These are phyloP conservation scores for Penicillium pancosmium DNA, from an alignment of 495 filamentous ascomycete genomes.

Conservation along the genomic window DNA sequence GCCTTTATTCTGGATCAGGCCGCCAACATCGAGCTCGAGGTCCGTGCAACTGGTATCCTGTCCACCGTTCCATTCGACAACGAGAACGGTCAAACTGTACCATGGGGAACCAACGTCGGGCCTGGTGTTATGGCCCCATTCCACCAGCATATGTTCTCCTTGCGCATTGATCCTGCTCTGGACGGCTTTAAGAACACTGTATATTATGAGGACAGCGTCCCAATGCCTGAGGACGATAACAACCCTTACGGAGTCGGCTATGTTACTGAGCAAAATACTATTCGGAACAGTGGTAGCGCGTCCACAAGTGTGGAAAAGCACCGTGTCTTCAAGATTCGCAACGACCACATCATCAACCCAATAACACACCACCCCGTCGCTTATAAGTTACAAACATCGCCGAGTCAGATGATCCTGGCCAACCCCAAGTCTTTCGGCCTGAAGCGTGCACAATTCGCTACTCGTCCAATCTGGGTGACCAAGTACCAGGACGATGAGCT, in stretches of 20 bases:
- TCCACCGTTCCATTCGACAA: slow-evolving; percentile 78
- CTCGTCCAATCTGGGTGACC: slow-evolving; percentile 82
- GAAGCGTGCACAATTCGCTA: slow-evolving; percentile 79
- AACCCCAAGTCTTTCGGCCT: slow-evolving; percentile 69
- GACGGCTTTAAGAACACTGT: slow-evolving; percentile 74
- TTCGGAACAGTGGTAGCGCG: slow-evolving; percentile 63
- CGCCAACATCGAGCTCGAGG: slow-evolving; percentile 78
- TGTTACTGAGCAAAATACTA: slow-evolving; percentile 59
- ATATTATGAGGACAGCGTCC: slow-evolving; percentile 70
- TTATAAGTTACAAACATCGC: slow-evolving; percentile 74
- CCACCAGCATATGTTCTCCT: slow-evolving; percentile 91
- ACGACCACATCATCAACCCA: slow-evolving; percentile 65
- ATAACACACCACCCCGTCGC: slow-evolving; percentile 76
- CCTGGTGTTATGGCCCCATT: slow-evolving; percentile 76
- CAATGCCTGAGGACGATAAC: slow-evolving; percentile 67
- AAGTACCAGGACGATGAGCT: slow-evolving; percentile 79
- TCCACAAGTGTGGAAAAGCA: slow-evolving; percentile 64
- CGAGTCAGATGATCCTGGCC: slow-evolving; percentile 80
- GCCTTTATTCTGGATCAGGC: slow-evolving; percentile 86
- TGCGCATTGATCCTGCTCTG: slow-evolving; percentile 82
- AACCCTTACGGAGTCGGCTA: slow-evolving; percentile 85
- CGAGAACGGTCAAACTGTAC: slow-evolving; percentile 49
- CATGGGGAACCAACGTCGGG: slow-evolving; percentile 84
- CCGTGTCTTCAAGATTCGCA: slow-evolving; percentile 83
- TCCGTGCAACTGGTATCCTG: slow-evolving; percentile 86